Percentiles rank a stretch among this genome's conserved stretches.
Evolutionary conservation across 768 basidiomycete genomes (phyloP).

Genomic region (Suillus americanus): DNA sequence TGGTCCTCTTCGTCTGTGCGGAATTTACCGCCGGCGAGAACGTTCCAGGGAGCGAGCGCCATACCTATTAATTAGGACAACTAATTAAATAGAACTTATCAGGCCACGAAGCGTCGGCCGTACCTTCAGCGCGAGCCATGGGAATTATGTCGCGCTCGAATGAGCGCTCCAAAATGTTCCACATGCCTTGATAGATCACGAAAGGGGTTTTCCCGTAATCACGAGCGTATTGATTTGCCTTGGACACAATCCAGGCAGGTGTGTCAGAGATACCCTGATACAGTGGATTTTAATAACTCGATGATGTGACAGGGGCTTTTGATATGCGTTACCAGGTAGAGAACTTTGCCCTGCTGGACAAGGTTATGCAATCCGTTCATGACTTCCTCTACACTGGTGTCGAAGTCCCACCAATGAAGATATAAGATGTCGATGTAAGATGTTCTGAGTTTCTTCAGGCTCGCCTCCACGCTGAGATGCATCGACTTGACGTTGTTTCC

Average conservation of each 20-base stretch:
- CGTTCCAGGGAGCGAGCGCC: constrained; percentile 39
- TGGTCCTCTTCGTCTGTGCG: constrained; percentile 32
- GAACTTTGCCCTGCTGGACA: constrained; percentile 38
- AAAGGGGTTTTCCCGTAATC: constrained; percentile 44
- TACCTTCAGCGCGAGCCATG: constrained; percentile 29
- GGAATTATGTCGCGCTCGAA: constrained; percentile 46
- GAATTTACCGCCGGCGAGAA: constrained; percentile 35
- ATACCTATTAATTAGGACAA: constrained; percentile 18
- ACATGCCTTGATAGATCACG: constrained; percentile 42
- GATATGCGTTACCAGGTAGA: constrained; percentile 27
- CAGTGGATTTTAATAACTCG: no score
- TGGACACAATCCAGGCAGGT: constrained; percentile 42
- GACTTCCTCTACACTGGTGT: constrained; percentile 40
- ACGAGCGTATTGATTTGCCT: constrained; percentile 42
- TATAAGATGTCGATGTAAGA: constrained; percentile 24
- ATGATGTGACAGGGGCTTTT: constrained; percentile 7
- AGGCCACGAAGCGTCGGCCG: neutral
- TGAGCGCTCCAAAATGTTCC: constrained; percentile 35
- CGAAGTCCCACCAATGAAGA: constrained; percentile 36
- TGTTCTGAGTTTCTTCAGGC: constrained; percentile 22
- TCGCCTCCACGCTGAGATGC: constrained; percentile 36
- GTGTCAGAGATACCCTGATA: constrained; percentile 29
- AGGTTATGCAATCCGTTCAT: constrained; percentile 39
- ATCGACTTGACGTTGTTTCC: constrained; percentile 52
- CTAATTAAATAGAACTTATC: neutral